phyloP scores from a whole-genome alignment of 345 rosid genomes.

The Cardiospermum halicacabum region DNA sequence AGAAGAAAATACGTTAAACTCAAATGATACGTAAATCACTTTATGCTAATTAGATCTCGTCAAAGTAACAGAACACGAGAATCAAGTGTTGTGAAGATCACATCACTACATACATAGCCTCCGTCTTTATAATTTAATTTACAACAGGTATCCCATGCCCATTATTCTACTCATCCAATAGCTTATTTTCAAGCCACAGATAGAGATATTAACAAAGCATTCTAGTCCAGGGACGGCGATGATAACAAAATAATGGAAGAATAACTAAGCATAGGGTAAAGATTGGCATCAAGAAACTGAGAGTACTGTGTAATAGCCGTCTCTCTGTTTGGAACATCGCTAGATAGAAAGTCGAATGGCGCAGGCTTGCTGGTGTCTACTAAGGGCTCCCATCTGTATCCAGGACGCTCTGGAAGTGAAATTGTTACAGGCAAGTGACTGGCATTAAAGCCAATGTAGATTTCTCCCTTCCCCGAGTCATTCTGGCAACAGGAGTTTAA shows the following conservation, averaged over 20 bases:
- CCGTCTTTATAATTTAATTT: neutral
- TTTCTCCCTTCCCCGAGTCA: conserved; percentile 71
- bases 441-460: conserved; percentile 78
- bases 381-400: conserved; percentile 80
- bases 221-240: conserved; percentile 37
- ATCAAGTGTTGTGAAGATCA: neutral
- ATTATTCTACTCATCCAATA: too few species aligned
- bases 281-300: conserved; percentile 72
- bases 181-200: too few species aligned
- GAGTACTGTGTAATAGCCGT: conserved; percentile 55
- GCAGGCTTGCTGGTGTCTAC: conserved; percentile 82
- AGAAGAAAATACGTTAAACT: too few species aligned
- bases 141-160: neutral
- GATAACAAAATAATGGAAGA: conserved; percentile 70
- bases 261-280: conserved; percentile 87
- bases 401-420: conserved; percentile 72
- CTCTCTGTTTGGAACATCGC: conserved; percentile 53
- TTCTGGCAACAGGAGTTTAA: too few species aligned
- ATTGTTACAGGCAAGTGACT: conserved; percentile 60
- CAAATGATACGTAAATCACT: too few species aligned
- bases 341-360: conserved; percentile 74
- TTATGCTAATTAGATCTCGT: too few species aligned
- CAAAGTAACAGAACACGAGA: neutral
- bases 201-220: conserved; percentile 10
- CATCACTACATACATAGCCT: neutral